phyloP scores from a whole-genome alignment of 805 yeast species.

The Pichia californica region DNA sequence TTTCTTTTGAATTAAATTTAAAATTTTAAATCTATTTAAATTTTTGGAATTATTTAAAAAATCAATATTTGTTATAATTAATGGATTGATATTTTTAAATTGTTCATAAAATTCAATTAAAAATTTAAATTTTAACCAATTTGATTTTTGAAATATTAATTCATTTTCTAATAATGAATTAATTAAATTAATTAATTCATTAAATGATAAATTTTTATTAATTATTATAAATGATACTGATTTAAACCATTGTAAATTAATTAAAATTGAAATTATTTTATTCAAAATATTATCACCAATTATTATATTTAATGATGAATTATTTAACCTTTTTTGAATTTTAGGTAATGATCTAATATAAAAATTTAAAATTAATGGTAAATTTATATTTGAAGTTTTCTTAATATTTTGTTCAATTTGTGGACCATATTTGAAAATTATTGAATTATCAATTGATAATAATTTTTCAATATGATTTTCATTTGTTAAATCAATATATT shows the following conservation, averaged over 20 bases:
- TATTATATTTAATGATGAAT: not conserved
- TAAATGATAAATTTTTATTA: constrained; percentile 5
- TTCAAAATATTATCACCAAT: not conserved
- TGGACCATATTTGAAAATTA: not conserved
- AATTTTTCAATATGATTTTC: constrained; percentile 1
- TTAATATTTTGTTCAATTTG: constrained; percentile 1
- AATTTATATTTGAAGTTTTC: not conserved
- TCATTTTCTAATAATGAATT: constrained; percentile 7
- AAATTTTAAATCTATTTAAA: constrained; percentile 4
- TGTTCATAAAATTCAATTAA: constrained; percentile 7
- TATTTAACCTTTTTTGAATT: not conserved
- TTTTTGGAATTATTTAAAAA: not conserved
- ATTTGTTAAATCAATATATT: constrained; percentile 6
- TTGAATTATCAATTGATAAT: not conserved
- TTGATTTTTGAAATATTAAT: constrained; percentile 9
- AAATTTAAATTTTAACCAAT: constrained; percentile 9
- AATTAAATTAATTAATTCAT: constrained; percentile 6
- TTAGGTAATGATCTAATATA: constrained; percentile 8
- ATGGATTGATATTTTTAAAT: constrained; percentile 7
- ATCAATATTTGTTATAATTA: constrained; percentile 12
- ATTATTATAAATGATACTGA: constrained; percentile 13
- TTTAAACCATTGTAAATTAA: constrained; percentile 11
- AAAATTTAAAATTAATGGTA: constrained; percentile 5
- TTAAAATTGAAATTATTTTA: not conserved
- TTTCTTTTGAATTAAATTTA: constrained; percentile 6